These are phyloP conservation scores for barley (Hordeum vulgare) DNA, from an alignment of 176 grass and related monocot species.

Conservation along the genomic window MorexV3_pseudomolecules_assembly NC_058521.1:495958908-495959407, in stretches of 20 bases:
- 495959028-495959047: neutral
- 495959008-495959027: neutral
- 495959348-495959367: neutral
- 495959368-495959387: neutral
- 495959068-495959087: neutral
- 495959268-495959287: conserved; percentile 17
- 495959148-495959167: neutral
- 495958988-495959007: too few species aligned
- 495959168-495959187: conserved; percentile 23
- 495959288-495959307: neutral
- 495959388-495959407: neutral
- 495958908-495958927: too few species aligned
- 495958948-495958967: too few species aligned
- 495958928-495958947: neutral
- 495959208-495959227: conserved; percentile 47
- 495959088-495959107: neutral
- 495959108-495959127: neutral
- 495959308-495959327: neutral
- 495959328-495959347: conserved; percentile 36
- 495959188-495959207: neutral
- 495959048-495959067: neutral
- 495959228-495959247: conserved; percentile 45
- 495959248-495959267: conserved; percentile 22
- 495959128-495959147: neutral
- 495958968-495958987: too few species aligned